Conservation (phyloP, 352 stramenopile genomes). For the Phytophthora citricola region DNA sequence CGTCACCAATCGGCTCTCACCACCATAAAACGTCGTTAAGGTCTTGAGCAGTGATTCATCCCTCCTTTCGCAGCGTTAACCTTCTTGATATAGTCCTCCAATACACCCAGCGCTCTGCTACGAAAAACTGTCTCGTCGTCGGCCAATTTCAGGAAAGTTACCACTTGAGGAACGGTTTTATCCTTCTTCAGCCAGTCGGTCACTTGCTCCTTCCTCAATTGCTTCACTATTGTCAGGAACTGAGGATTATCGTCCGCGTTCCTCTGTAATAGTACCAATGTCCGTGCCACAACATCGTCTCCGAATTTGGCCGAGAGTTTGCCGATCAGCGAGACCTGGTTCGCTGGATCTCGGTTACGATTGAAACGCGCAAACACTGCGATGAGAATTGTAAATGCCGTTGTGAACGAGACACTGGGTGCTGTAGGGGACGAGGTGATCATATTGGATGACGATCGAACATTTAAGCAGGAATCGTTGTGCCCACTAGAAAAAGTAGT, state of each 20-base stretch:
- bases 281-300: constrained; percentile 1
- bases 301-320: neutral
- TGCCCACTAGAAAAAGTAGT: too few relatives aligned
- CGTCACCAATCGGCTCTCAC: neutral
- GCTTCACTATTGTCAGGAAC: neutral
- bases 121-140: neutral
- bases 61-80: neutral
- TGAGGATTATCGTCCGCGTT: neutral
- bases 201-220: constrained; percentile 3
- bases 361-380: too few relatives aligned
- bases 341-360: neutral
- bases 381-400: too few relatives aligned
- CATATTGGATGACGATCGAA: too few relatives aligned
- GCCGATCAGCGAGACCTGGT: neutral
- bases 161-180: neutral
- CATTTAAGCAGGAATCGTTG: too few relatives aligned
- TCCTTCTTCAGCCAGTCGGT: neutral
- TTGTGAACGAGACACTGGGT: too few relatives aligned
- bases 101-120: neutral
- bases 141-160: neutral
- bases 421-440: too few relatives aligned
- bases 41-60: neutral
- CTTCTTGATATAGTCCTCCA: neutral
- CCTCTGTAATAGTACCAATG: neutral
- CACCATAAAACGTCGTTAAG: neutral